Conservation (phyloP, 257 asterid species). For the Jacaranda copaia region DNA sequence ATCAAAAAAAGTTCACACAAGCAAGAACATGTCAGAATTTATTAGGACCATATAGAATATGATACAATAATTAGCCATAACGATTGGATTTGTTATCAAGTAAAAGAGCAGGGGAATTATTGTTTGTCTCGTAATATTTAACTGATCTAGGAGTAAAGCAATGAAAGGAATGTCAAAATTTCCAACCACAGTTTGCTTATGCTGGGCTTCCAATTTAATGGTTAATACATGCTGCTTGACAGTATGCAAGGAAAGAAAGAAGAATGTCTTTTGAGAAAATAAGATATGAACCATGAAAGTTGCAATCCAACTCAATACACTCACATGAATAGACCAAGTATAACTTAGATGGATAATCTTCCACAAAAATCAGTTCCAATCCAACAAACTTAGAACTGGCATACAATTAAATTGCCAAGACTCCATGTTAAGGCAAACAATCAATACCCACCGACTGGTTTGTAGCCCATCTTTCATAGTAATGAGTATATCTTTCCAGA, state of each 20-base stretch:
- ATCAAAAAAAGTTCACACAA: neutral
- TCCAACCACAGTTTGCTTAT: neutral
- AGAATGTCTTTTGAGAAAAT: neutral
- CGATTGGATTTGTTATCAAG: slow-evolving; percentile 29
- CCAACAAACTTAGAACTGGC: slow-evolving; percentile 23
- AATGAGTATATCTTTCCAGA: slow-evolving; percentile 93
- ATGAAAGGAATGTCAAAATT: neutral
- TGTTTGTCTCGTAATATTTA: slow-evolving; percentile 8
- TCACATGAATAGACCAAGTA: slow-evolving; percentile 14
- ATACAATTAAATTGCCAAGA: slow-evolving; percentile 23
- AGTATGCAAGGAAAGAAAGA: slow-evolving; percentile 22
- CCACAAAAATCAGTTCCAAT: slow-evolving; percentile 16
- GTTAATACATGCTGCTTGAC: slow-evolving; percentile 17
- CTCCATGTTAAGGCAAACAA: slow-evolving; percentile 2
- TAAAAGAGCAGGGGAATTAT: neutral
- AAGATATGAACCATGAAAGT: slow-evolving; percentile 22
- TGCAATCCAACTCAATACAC: slow-evolving; percentile 21
- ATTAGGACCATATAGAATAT: slow-evolving; percentile 20
- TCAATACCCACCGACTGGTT: slow-evolving; percentile 79
- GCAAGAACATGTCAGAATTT: slow-evolving; percentile 25
- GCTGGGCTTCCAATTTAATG: slow-evolving; percentile 26
- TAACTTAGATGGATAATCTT: slow-evolving; percentile 9
- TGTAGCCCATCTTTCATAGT: slow-evolving; percentile 98
- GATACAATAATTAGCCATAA: slow-evolving; percentile 27
- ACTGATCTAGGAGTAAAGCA: slow-evolving; percentile 7